Conservation (phyloP, 2,329 filamentous ascomycete genomes). For the Fusarium xylarioides region DNA sequence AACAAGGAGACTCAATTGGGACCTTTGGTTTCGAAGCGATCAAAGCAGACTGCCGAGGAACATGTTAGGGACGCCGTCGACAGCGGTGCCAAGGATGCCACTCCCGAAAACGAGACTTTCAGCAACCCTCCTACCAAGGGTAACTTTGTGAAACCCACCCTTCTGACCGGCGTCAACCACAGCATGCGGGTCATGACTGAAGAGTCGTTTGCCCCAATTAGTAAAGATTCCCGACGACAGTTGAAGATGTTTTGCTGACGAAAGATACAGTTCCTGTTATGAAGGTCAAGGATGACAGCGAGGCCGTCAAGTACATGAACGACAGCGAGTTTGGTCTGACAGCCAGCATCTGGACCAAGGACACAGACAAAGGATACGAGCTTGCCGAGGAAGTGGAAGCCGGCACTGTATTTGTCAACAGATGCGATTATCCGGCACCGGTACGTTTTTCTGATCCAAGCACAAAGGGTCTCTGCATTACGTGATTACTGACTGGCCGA, state of each 20-base stretch:
- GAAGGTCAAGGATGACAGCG: conserved; percentile 80
- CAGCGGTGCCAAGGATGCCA: conserved; percentile 85
- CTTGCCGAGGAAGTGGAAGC: conserved; percentile 86
- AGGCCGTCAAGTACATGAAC: conserved; percentile 89
- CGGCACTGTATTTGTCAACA: conserved; percentile 95
- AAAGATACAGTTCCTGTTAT: conserved; percentile 70
- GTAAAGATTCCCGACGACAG: conserved; percentile 6
- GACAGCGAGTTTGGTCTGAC: conserved; percentile 94
- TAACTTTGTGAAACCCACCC: conserved; percentile 88
- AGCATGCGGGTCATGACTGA: conserved; percentile 89
- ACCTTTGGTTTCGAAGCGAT: conserved; percentile 84
- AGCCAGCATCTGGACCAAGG: conserved; percentile 97
- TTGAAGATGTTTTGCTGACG: conserved; percentile 4
- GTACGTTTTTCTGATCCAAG: conserved; percentile 61
- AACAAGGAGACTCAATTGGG: conserved; percentile 83
- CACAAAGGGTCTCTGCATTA: conserved; percentile 10
- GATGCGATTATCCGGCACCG: conserved; percentile 90
- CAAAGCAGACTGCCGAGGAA: conserved; percentile 77
- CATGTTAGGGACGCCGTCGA: conserved; percentile 85
- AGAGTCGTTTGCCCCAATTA: conserved; percentile 80
- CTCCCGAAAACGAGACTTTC: conserved; percentile 84
- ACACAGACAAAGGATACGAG: conserved; percentile 77
- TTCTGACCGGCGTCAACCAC: conserved; percentile 82
- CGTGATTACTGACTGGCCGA: conserved; percentile 29
- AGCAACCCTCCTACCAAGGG: conserved; percentile 76